Evolutionary conservation across 208 protist species (phyloP).

Genomic region (Angomonas ambiguus): DNA sequence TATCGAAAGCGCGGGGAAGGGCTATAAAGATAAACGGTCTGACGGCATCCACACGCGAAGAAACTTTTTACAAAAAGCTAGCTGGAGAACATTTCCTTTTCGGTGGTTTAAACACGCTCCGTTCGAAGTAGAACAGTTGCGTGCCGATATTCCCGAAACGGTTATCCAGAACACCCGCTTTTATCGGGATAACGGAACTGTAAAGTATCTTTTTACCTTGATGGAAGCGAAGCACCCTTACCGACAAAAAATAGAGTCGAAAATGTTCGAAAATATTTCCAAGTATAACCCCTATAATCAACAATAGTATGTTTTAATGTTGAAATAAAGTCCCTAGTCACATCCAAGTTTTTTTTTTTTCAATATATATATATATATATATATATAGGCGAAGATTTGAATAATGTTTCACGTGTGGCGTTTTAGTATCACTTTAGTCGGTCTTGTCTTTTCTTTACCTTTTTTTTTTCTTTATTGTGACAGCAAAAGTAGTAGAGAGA

Average conservation of each 20-base stretch:
- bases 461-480: conserved; percentile 15
- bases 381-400: too few relatives aligned
- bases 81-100: conserved; percentile 77
- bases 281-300: conserved; percentile 41
- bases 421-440: too few relatives aligned
- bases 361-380: too few relatives aligned
- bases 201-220: conserved; percentile 75
- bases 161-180: conserved; percentile 73
- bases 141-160: conserved; percentile 70
- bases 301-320: background rate
- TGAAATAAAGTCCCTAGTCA: background rate
- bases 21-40: conserved; percentile 40
- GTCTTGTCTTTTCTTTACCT: conserved; percentile 14
- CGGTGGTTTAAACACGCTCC: conserved; percentile 86
- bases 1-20: conserved; percentile 67
- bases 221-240: conserved; percentile 82
- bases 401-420: too few relatives aligned
- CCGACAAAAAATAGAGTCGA: conserved; percentile 50
- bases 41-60: conserved; percentile 67
- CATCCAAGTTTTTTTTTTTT: background rate
- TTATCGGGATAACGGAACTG: conserved; percentile 71
- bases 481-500: conserved; percentile 9
- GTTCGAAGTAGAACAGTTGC: conserved; percentile 87
- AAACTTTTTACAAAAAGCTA: conserved; percentile 43
- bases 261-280: conserved; percentile 55